Evolutionary conservation across 768 basidiomycete genomes (phyloP), one percentile per base, ranked within the genome.

Genomic region (Postia placenta): DNA sequence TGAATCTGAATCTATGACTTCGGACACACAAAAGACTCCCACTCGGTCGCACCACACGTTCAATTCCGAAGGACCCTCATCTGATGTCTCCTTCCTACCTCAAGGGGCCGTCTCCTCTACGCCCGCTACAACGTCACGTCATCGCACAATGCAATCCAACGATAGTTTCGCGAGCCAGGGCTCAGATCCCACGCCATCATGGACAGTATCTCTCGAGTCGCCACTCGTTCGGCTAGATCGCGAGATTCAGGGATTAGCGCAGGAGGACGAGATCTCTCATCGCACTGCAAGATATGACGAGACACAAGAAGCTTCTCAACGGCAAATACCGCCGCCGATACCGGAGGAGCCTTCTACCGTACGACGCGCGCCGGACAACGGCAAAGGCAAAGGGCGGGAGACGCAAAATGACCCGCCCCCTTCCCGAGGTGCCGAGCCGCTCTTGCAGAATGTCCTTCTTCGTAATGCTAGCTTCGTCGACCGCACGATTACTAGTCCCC

Each of bases 61-160:
- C 40, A 66, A 69, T 42, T 51, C 75, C 3, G 78, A 76, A 53
- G 65, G 73, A 11, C 73, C 75, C 5, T 71, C 74, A 30, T 80
- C 76, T 26, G 85, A 90, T 52, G 76, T 69, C 48, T 90, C 87
- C 3, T 94, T 92, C 64, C 72, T 83, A 63, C 87, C 86, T 12
- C 79, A 83, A 44, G 86, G 75, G 6, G 85, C 85, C 0, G 72
- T 85, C 47, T 86, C 87, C 1, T 92, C 89, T 2, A 92, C 90
- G 1, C 91, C 90, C 15, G 83, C 86, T 7, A 79, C 74, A 4
- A 61, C 63, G 22, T 66, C 52, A 57, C 69, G 51, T 9, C 51
- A 62, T 26, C 66, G 66, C 46, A 59, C 38, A 27, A 27, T 46
- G 42, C 50, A 53, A 54, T 48, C 45, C 55, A 56, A 70, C 35